Conservation (phyloP, 2,329 filamentous ascomycete species). For the Colletotrichum graminicola region DNA sequence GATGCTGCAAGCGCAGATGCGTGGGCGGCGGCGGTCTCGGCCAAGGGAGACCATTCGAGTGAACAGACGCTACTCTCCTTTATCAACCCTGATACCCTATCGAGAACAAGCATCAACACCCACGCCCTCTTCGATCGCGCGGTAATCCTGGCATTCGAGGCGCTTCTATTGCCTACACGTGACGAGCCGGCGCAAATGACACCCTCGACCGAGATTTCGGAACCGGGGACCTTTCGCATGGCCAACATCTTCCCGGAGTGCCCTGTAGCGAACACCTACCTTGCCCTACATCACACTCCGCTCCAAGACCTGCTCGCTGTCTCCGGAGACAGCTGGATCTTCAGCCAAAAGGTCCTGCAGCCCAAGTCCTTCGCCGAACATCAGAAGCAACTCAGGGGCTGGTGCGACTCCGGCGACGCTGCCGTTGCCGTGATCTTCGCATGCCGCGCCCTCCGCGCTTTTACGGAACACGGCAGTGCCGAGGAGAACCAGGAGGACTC, state of each 20-base stretch:
- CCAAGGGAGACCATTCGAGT: conserved; percentile 40
- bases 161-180: conserved; percentile 54
- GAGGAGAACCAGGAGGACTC: conserved; percentile 25
- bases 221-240: conserved; percentile 48
- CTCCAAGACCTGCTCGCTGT: conserved; percentile 69
- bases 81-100: conserved; percentile 50
- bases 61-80: conserved; percentile 31
- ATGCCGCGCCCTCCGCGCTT: conserved; percentile 63
- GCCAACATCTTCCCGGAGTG: conserved; percentile 59
- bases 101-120: conserved; percentile 51
- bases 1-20: conserved; percentile 57
- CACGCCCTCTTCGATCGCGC: conserved; percentile 55
- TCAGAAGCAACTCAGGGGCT: conserved; percentile 59
- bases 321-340: conserved; percentile 70
- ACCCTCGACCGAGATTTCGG: conserved; percentile 45
- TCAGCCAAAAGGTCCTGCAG: conserved; percentile 64
- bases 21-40: conserved; percentile 58
- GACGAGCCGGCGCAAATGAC: conserved; percentile 47
- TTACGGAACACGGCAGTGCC: conserved; percentile 45
- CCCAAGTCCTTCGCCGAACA: conserved; percentile 60
- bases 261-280: conserved; percentile 64
- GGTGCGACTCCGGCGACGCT: conserved; percentile 60
- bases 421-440: conserved; percentile 63
- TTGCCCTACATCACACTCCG: conserved; percentile 70
- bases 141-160: conserved; percentile 55